Conservation (phyloP, 179 eudicot species). For the Corrigiola litoralis region DNA sequence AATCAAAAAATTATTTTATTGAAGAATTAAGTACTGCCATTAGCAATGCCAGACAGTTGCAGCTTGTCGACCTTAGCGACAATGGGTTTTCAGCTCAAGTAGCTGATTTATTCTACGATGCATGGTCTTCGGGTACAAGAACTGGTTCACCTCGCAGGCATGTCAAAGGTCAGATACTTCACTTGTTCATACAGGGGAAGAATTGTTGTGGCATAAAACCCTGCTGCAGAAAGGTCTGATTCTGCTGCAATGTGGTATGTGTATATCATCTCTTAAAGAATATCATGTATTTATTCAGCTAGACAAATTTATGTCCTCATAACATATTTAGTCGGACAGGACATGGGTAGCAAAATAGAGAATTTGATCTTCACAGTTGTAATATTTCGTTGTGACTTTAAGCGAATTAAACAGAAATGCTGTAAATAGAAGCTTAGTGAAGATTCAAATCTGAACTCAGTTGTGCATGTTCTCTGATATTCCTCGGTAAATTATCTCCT, state of each 20-base stretch:
- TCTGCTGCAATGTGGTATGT: background rate
- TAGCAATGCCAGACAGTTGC: slow-evolving; percentile 48
- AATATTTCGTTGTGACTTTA: too few relatives aligned
- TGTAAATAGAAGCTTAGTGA: too few relatives aligned
- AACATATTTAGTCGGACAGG: too few relatives aligned
- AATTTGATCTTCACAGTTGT: too few relatives aligned
- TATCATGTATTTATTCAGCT: too few relatives aligned
- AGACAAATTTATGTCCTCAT: background rate
- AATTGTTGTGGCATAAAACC: slow-evolving; percentile 59
- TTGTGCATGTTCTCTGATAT: too few relatives aligned
- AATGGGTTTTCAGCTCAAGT: slow-evolving; percentile 54
- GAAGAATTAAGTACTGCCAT: slow-evolving; percentile 50
- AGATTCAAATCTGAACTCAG: too few relatives aligned
- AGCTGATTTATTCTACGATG: slow-evolving; percentile 44
- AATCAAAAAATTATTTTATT: slow-evolving; percentile 23
- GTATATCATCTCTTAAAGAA: background rate
- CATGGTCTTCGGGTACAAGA: slow-evolving; percentile 59
- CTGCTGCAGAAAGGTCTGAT: slow-evolving; percentile 64
- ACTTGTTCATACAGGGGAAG: slow-evolving; percentile 53
- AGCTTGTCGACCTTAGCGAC: slow-evolving; percentile 65
- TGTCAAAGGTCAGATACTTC: slow-evolving; percentile 43
- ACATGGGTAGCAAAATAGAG: too few relatives aligned
- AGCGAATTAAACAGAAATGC: too few relatives aligned
- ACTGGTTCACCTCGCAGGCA: slow-evolving; percentile 42
- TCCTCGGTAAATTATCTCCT: too few relatives aligned